A percentile compares a stretch with the other conserved stretches of the same genome.
phyloP scores from a whole-genome alignment of 306 rosid genomes.

The Prosopis cineraria region DNA sequence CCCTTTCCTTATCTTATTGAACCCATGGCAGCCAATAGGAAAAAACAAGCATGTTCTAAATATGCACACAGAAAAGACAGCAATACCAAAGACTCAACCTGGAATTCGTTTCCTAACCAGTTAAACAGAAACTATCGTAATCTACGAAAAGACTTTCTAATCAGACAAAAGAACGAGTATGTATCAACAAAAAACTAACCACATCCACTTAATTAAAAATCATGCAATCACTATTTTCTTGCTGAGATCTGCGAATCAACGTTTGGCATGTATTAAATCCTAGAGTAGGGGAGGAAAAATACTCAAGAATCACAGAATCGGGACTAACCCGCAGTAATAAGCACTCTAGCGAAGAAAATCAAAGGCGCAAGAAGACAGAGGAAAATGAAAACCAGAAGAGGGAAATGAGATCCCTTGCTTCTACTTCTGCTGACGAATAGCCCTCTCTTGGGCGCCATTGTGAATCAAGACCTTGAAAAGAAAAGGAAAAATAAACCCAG shows the following conservation, averaged over 20 bases:
- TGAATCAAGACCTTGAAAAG: slow-evolving; percentile 31
- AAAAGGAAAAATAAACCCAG: neutral
- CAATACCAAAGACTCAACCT: neutral
- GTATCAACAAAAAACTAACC: neutral
- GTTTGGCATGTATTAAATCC: neutral
- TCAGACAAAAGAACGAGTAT: neutral
- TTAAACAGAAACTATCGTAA: neutral
- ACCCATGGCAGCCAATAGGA: neutral
- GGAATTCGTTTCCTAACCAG: neutral
- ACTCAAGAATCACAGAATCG: neutral
- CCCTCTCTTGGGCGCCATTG: slow-evolving; percentile 70
- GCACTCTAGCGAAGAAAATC: slow-evolving; percentile 61
- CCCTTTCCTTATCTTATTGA: neutral
- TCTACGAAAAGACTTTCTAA: neutral
- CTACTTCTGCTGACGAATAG: slow-evolving; percentile 43
- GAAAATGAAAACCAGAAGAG: slow-evolving; percentile 52
- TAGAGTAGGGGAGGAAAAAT: neutral
- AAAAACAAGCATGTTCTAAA: neutral
- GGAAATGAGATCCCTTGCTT: slow-evolving; percentile 62
- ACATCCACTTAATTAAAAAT: neutral
- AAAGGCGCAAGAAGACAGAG: slow-evolving; percentile 62
- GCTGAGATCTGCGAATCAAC: slow-evolving; percentile 24
- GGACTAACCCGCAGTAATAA: slow-evolving; percentile 50
- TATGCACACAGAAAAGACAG: neutral
- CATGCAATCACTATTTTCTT: neutral